Evolutionary conservation across 139 green algal genomes (phyloP).

Genomic region (Zygnema circumcarinatum): DNA sequence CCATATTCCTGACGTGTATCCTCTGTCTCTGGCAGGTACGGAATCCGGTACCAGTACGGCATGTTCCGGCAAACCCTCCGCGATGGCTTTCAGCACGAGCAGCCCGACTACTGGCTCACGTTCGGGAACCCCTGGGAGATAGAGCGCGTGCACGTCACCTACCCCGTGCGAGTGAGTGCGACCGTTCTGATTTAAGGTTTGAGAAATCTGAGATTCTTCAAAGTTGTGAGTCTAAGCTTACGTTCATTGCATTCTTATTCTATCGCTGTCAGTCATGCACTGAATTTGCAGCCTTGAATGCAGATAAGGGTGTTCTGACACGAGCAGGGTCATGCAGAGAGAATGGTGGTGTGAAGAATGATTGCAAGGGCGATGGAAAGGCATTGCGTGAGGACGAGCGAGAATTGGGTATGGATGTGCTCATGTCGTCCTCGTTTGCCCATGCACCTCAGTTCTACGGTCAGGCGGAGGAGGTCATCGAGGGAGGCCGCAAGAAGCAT

Average conservation of each 20-base stretch:
- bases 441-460: slow-evolving; percentile 75
- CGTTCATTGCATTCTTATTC: too few relatives aligned
- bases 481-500: slow-evolving; percentile 50
- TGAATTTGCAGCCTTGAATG: background rate
- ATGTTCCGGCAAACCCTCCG: slow-evolving; percentile 93
- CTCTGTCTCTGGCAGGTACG: slow-evolving; percentile 80
- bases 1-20: too few relatives aligned
- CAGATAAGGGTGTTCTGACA: background rate
- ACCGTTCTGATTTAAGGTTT: too few relatives aligned
- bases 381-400: too few relatives aligned
- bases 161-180: slow-evolving; percentile 50
- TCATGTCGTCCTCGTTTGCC: background rate
- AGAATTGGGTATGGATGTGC: too few relatives aligned
- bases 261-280: background rate
- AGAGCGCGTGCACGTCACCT: slow-evolving; percentile 42
- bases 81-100: slow-evolving; percentile 67
- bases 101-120: slow-evolving; percentile 72
- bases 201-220: too few relatives aligned
- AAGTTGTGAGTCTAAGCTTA: too few relatives aligned
- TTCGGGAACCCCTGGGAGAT: slow-evolving; percentile 80
- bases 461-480: slow-evolving; percentile 54
- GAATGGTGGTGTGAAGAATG: too few relatives aligned
- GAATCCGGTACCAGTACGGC: slow-evolving; percentile 98
- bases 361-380: too few relatives aligned
- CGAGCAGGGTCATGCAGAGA: background rate